Percentiles rank a stretch among this genome's conserved stretches.
These are phyloP conservation scores for Saturnispora hagleri DNA, from an alignment of 805 yeast species.

Conservation along the genomic window DNA sequence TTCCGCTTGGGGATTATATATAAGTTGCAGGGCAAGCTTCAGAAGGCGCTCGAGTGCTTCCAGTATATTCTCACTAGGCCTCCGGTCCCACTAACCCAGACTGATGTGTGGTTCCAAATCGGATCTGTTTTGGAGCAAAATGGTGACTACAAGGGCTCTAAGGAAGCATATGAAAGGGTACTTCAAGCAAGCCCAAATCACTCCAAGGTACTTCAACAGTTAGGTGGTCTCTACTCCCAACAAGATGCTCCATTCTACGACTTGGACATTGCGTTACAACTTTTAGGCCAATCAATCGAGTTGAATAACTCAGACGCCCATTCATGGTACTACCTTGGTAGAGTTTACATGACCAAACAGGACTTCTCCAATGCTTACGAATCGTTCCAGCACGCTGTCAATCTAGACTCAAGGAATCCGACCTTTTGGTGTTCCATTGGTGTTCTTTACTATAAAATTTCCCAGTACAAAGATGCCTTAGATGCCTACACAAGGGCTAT, in stretches of 20 bases:
- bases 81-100: constrained; percentile 91
- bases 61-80: constrained; percentile 85
- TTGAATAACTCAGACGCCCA: constrained; percentile 89
- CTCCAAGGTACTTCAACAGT: constrained; percentile 90
- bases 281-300: constrained; percentile 80
- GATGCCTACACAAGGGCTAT: constrained; percentile 98
- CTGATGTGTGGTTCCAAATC: constrained; percentile 97
- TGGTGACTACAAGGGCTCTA: constrained; percentile 83
- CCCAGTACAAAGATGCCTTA: constrained; percentile 92
- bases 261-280: constrained; percentile 72
- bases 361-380: constrained; percentile 96
- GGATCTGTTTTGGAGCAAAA: constrained; percentile 94
- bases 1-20: constrained; percentile 94
- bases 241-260: constrained; percentile 63
- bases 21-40: constrained; percentile 84
- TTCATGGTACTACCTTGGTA: constrained; percentile 93
- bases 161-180: constrained; percentile 92
- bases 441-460: constrained; percentile 89
- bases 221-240: constrained; percentile 89
- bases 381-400: constrained; percentile 97
- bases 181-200: constrained; percentile 84
- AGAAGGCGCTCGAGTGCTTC: constrained; percentile 88
- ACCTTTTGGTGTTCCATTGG: constrained; percentile 98
- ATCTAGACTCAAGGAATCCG: constrained; percentile 92
- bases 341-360: constrained; percentile 93